Percentiles rank a stretch among this genome's conserved stretches.
Conservation (phyloP, 2,329 filamentous ascomycete genomes). For the Hymenoscyphus linearis region DNA sequence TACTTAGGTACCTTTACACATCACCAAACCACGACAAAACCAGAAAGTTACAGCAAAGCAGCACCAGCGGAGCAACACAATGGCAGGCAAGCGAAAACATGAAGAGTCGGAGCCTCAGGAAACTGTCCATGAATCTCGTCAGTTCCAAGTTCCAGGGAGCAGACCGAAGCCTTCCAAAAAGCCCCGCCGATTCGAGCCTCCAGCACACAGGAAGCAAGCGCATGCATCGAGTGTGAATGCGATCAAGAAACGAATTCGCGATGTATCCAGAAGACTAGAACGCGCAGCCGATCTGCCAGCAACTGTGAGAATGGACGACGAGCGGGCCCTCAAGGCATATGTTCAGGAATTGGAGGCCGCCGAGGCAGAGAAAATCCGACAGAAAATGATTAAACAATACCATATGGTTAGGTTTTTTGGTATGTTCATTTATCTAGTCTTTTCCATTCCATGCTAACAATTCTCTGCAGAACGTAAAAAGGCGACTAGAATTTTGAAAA, state of each 20-base stretch:
- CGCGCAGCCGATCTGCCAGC: constrained; percentile 60
- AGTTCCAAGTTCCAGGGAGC: constrained; percentile 29
- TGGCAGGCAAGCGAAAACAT: constrained; percentile 30
- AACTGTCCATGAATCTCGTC: constrained; percentile 29
- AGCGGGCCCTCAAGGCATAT: constrained; percentile 65
- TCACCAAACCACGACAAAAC: neutral
- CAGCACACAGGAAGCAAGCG: constrained; percentile 27
- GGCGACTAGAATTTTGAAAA: constrained; percentile 61
- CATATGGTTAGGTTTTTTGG: constrained; percentile 84
- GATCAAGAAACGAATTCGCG: constrained; percentile 67
- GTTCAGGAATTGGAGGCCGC: constrained; percentile 57
- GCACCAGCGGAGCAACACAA: constrained; percentile 11
- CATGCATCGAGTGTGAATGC: constrained; percentile 43
- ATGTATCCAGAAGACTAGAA: constrained; percentile 61
- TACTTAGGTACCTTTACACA: neutral
- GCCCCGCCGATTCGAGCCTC: constrained; percentile 26
- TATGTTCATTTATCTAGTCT: constrained; percentile 34
- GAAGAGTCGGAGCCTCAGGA: constrained; percentile 20
- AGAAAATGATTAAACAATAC: constrained; percentile 70
- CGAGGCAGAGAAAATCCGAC: constrained; percentile 55
- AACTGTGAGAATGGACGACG: constrained; percentile 61
- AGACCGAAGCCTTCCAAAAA: constrained; percentile 30
- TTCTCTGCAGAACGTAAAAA: constrained; percentile 63
- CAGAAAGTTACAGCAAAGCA: neutral
- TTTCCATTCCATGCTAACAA: neutral